These are phyloP conservation scores for Limnanthes douglasii DNA, from an alignment of 345 rosid genomes.

Conservation along the genomic window DNA sequence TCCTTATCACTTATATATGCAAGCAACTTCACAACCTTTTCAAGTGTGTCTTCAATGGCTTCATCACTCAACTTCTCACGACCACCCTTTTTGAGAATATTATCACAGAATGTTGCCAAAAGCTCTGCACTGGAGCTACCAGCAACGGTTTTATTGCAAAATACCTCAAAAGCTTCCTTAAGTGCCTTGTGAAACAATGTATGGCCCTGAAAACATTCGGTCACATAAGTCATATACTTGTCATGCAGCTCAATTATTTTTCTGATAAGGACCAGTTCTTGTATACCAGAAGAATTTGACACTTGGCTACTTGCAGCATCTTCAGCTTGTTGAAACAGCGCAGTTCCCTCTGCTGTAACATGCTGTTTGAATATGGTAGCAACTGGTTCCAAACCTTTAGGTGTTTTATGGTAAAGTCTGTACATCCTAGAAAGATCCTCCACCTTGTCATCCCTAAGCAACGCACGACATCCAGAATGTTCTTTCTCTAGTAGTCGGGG, in stretches of 20 bases:
- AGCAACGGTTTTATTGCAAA: conserved; percentile 24
- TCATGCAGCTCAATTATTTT: conserved; percentile 79
- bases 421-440: conserved; percentile 96
- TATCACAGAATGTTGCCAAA: conserved; percentile 24
- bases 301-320: conserved; percentile 82
- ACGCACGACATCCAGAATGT: conserved; percentile 75
- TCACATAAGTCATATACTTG: conserved; percentile 64
- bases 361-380: conserved; percentile 88
- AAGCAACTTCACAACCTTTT: conserved; percentile 68
- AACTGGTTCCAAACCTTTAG: conserved; percentile 69
- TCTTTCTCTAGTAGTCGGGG: conserved; percentile 74
- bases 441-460: conserved; percentile 93
- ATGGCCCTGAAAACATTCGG: conserved; percentile 64
- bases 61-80: conserved; percentile 24
- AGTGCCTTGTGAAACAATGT: conserved; percentile 66
- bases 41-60: conserved; percentile 26
- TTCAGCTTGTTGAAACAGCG: conserved; percentile 85
- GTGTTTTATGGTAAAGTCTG: conserved; percentile 68
- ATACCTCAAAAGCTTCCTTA: conserved; percentile 27
- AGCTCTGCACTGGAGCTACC: conserved; percentile 26
- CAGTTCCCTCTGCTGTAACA: conserved; percentile 74
- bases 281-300: conserved; percentile 36
- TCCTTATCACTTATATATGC: conserved; percentile 78
- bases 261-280: conserved; percentile 81
- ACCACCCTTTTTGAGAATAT: conserved; percentile 26